Percentiles rank a stretch among this genome's conserved stretches.
Conservation (phyloP, 1,139 yeast species). For the Saccharomyces hybrid region DNA sequence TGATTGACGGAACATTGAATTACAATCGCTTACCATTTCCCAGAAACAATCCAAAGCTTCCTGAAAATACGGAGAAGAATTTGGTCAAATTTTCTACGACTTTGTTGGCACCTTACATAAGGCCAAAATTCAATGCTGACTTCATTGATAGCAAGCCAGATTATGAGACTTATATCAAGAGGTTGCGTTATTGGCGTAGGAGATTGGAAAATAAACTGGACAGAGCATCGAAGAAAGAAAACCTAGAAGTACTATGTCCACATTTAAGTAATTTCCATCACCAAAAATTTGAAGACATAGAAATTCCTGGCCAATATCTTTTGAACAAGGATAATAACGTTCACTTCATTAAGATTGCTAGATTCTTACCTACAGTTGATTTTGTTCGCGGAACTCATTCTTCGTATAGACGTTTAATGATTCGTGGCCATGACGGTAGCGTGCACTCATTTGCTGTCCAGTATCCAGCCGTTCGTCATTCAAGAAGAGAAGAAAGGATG, state of each 20-base stretch:
- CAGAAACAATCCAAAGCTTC: slow-evolving; percentile 78
- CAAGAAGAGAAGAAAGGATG: slow-evolving; percentile 91
- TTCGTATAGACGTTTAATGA: slow-evolving; percentile 83
- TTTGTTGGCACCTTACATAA: slow-evolving; percentile 80
- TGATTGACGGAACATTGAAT: slow-evolving; percentile 88
- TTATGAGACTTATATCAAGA: slow-evolving; percentile 75
- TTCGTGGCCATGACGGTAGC: slow-evolving; percentile 91
- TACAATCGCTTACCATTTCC: slow-evolving; percentile 81
- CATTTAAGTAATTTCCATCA: slow-evolving; percentile 96
- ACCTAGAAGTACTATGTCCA: slow-evolving; percentile 86
- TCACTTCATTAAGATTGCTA: slow-evolving; percentile 85
- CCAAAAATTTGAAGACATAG: slow-evolving; percentile 95
- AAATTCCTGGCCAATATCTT: slow-evolving; percentile 93
- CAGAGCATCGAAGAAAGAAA: slow-evolving; percentile 61
- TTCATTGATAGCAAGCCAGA: slow-evolving; percentile 84
- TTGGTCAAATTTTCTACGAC: slow-evolving; percentile 88
- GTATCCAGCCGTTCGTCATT: slow-evolving; percentile 95
- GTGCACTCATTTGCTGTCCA: slow-evolving; percentile 91
- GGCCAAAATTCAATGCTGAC: slow-evolving; percentile 88
- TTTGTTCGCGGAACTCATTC: slow-evolving; percentile 85
- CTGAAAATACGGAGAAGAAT: slow-evolving; percentile 87
- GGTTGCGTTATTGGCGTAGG: slow-evolving; percentile 88
- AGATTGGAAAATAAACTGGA: slow-evolving; percentile 87
- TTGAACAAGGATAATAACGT: slow-evolving; percentile 74
- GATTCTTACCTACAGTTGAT: slow-evolving; percentile 85